phyloP scores from a whole-genome alignment of 495 filamentous ascomycete species.

The Hypoxylon lienhwacheense region DNA sequence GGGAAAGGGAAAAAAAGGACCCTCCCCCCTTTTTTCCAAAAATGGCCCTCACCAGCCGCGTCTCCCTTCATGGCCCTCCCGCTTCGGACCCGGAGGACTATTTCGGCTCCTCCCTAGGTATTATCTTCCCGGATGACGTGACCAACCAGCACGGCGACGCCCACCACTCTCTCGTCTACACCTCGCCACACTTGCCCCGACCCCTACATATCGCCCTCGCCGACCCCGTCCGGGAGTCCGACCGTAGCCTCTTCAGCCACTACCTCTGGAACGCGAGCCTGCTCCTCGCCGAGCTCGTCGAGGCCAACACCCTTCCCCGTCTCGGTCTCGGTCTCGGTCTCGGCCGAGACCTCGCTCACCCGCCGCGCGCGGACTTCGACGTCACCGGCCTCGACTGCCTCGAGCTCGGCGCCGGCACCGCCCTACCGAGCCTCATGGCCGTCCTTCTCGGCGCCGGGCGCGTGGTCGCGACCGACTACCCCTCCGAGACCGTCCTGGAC shows the following conservation, averaged over 20 bases:
- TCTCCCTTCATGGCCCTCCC: slow-evolving; percentile 42
- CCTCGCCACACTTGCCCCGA: slow-evolving; percentile 56
- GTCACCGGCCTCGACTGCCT: slow-evolving; percentile 43
- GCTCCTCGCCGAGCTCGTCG: slow-evolving; percentile 69
- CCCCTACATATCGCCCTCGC: slow-evolving; percentile 53
- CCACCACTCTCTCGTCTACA: slow-evolving; percentile 66
- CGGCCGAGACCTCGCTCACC: slow-evolving; percentile 4
- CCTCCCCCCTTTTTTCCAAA: too few relatives aligned
- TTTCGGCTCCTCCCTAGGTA: slow-evolving; percentile 61
- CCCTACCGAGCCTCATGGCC: slow-evolving; percentile 69
- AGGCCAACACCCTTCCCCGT: slow-evolving; percentile 48
- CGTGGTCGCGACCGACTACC: slow-evolving; percentile 78
- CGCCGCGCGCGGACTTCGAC: slow-evolving; percentile 29
- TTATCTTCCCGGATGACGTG: slow-evolving; percentile 77
- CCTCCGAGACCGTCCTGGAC: slow-evolving; percentile 61
- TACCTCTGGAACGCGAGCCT: slow-evolving; percentile 85
- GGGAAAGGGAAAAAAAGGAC: background rate
- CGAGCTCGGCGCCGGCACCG: slow-evolving; percentile 69
- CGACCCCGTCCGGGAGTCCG: slow-evolving; percentile 58
- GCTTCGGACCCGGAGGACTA: slow-evolving; percentile 62
- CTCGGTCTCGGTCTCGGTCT: slow-evolving; percentile 12
- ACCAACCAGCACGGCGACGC: slow-evolving; percentile 75
- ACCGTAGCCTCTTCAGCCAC: slow-evolving; percentile 72
- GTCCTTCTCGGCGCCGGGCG: slow-evolving; percentile 62
- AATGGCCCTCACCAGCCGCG: slow-evolving; percentile 51